Base-by-base conservation (phyloP, 192 early-diverging fungal genomes). In the Dissophora globulifera region DNA sequence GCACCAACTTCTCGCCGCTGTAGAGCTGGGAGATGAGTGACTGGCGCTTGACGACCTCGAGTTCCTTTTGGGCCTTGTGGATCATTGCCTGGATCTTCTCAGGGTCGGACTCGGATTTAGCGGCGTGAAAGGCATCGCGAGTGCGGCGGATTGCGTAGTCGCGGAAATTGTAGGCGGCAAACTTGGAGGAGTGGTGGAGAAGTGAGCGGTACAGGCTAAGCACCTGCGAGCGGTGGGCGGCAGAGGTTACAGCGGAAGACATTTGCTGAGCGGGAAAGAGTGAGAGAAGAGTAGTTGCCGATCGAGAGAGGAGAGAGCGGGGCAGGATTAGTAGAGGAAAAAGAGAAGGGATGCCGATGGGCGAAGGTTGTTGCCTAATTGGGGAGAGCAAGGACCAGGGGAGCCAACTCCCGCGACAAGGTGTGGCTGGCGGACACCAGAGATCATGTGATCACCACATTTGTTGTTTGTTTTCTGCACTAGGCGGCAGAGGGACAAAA, bases 161-260 rank as follows among this genome's bases (percentile, higher is more conserved):
- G 51, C 91, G 87, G 80, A 94, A 97, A 87, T 95, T 95, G 89
- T 97, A 94, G 67, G 86, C 84, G 29, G 88, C 78, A 62, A 94
- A 97, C 16, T 82, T 85, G 59, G 87, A 86, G 5, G 91, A 86
- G 42, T 89, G 83, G 47, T 91, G 88, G 19, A 95, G 85, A 62
- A 95, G 86, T 17, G 80, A 81, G 43, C 92, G 91, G 71, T 94
- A 95, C 13, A 95, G 90, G 26, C 80, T 71, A 7, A 97, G 78
- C 26, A 93, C 80, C 54, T 95, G 83, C 1, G 85, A 50, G 26
- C 82, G 82, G 29, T 86, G 72, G 41, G 82, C 65, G 33, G 69
- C 38, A 29, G 63, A 56, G 20, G 72, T 51, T 42, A 80, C 46
- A 16, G 40, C 50, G 23, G 15, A 19, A 59, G 35, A 53, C 40